These are phyloP conservation scores for Sicyos edulis DNA, from an alignment of 306 rosid species.

Conservation along the genomic window DNA sequence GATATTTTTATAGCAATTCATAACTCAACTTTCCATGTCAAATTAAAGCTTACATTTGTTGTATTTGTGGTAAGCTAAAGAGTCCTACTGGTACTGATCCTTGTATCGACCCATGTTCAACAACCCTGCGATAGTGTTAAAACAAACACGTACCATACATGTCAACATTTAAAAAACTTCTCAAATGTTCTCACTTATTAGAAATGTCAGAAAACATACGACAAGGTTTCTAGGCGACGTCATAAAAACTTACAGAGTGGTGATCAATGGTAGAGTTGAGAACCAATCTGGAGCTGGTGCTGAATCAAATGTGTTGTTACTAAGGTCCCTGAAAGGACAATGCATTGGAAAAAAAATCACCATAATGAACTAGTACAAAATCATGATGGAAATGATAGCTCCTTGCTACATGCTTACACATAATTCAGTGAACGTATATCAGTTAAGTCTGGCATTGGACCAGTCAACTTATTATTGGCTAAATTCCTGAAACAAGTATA, in stretches of 20 bases:
- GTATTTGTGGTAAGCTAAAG: slow-evolving; percentile 61
- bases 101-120: slow-evolving; percentile 70
- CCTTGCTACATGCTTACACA: slow-evolving; percentile 45
- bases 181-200: not conserved
- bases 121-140: slow-evolving; percentile 33
- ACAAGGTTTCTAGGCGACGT: not conserved
- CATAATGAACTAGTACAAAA: slow-evolving; percentile 8
- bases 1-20: slow-evolving; percentile 9
- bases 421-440: slow-evolving; percentile 59
- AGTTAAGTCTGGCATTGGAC: slow-evolving; percentile 67
- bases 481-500: slow-evolving; percentile 52
- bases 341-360: slow-evolving; percentile 8
- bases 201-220: not conserved
- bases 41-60: slow-evolving; percentile 73
- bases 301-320: slow-evolving; percentile 68
- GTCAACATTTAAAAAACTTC: too few species aligned
- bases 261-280: slow-evolving; percentile 50
- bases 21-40: slow-evolving; percentile 1
- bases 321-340: slow-evolving; percentile 61
- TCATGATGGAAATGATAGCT: slow-evolving; percentile 15
- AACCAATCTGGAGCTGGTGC: slow-evolving; percentile 76
- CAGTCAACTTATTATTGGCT: slow-evolving; percentile 52
- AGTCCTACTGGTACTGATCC: slow-evolving; percentile 64
- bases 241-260: slow-evolving; percentile 64
- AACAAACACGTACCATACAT: not conserved